A percentile compares a stretch with the other conserved stretches of the same genome.
Evolutionary conservation across 2,329 filamentous ascomycete genomes (phyloP).

Genomic region (Pseudocercospora ulei): DNA sequence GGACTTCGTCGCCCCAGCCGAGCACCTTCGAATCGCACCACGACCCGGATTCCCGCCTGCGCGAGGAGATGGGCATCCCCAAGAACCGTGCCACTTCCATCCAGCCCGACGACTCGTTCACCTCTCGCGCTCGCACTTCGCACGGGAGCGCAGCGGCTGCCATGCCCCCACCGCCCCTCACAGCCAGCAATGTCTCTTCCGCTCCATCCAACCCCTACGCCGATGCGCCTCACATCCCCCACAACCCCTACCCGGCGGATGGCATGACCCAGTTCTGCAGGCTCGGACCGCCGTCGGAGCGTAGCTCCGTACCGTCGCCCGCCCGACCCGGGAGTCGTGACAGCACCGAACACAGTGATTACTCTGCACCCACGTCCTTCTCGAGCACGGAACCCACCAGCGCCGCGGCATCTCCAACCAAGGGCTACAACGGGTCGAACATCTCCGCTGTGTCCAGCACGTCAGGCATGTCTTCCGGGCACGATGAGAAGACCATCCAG

Average conservation of each 20-base stretch:
- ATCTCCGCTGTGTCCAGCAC: slow-evolving; percentile 26
- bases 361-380: slow-evolving; percentile 78
- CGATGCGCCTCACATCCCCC: slow-evolving; percentile 61
- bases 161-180: slow-evolving; percentile 21
- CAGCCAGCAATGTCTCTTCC: slow-evolving; percentile 23
- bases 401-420: slow-evolving; percentile 63
- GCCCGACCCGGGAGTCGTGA: slow-evolving; percentile 73
- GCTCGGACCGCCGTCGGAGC: slow-evolving; percentile 60
- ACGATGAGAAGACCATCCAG: slow-evolving; percentile 56
- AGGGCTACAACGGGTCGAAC: slow-evolving; percentile 42
- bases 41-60: slow-evolving; percentile 66
- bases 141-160: slow-evolving; percentile 25
- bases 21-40: slow-evolving; percentile 89
- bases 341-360: slow-evolving; percentile 65
- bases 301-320: slow-evolving; percentile 57
- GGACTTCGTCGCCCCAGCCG: slow-evolving; percentile 90
- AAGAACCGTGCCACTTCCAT: slow-evolving; percentile 34
- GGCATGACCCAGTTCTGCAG: slow-evolving; percentile 97
- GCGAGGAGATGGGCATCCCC: slow-evolving; percentile 54
- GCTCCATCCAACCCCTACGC: slow-evolving; percentile 33
- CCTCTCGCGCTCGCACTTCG: slow-evolving; percentile 26
- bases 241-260: slow-evolving; percentile 88
- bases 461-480: slow-evolving; percentile 36
- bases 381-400: slow-evolving; percentile 74
- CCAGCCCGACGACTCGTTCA: slow-evolving; percentile 30